These are phyloP conservation scores for Erodium trifolium DNA, from an alignment of 441 rosid species.

Conservation along the genomic window DNA sequence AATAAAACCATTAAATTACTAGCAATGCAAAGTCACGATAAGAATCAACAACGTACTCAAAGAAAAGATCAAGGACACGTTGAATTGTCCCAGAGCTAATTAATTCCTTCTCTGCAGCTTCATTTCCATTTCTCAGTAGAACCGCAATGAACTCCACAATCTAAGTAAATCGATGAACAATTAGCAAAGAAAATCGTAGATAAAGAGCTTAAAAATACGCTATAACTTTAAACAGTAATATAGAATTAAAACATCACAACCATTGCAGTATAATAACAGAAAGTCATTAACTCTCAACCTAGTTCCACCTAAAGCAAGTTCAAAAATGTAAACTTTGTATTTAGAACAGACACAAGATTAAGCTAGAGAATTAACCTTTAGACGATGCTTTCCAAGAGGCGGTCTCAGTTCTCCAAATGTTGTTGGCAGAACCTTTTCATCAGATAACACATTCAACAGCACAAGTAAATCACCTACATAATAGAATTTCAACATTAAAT, in stretches of 20 bases:
- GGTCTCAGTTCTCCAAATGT: constrained; percentile 88
- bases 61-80: constrained; percentile 75
- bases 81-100: constrained; percentile 71
- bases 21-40: neutral
- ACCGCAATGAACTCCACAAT: constrained; percentile 91
- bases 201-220: neutral
- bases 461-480: constrained; percentile 62
- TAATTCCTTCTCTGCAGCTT: constrained; percentile 72
- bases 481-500: constrained; percentile 11
- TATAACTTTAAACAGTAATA: neutral
- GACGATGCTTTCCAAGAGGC: constrained; percentile 97
- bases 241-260: neutral
- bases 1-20: neutral
- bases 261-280: neutral
- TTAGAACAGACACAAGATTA: constrained; percentile 15
- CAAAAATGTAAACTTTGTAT: neutral
- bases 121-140: constrained; percentile 67
- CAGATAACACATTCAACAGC: constrained; percentile 63
- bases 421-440: constrained; percentile 80
- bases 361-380: constrained; percentile 56
- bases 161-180: constrained; percentile 30
- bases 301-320: neutral
- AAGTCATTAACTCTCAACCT: neutral
- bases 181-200: neutral
- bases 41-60: constrained; percentile 54